Conservation (phyloP, 495 filamentous ascomycete species). For the Xylaria intraflava region DNA sequence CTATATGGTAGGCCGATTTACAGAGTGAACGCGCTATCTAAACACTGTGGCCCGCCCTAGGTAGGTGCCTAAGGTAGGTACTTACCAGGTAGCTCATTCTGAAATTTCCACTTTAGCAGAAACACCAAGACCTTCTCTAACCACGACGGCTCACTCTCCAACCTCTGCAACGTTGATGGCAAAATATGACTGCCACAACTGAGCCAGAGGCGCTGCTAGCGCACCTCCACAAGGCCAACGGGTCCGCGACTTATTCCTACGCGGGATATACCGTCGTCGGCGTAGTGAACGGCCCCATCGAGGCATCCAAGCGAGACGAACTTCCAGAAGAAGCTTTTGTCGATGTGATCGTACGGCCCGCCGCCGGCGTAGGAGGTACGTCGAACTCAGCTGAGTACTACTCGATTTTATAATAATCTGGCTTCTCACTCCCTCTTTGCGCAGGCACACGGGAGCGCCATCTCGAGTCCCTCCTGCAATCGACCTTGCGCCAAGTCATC, state of each 20-base stretch:
- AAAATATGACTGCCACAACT: conserved; percentile 38
- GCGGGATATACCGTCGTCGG: conserved; percentile 76
- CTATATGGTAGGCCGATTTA: too few relatives aligned
- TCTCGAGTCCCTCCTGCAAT: conserved; percentile 63
- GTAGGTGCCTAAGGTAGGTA: neutral
- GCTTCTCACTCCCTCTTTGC: conserved; percentile 28
- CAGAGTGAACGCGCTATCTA: too few relatives aligned
- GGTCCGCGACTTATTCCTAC: conserved; percentile 75
- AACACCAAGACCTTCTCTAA: neutral
- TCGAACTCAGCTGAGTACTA: conserved; percentile 15
- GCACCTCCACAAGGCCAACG: conserved; percentile 68
- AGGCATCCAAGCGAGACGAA: conserved; percentile 79
- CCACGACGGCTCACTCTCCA: neutral
- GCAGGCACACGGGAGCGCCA: conserved; percentile 64
- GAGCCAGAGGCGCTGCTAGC: conserved; percentile 45
- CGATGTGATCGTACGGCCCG: conserved; percentile 84
- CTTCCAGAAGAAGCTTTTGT: conserved; percentile 83
- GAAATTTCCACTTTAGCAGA: neutral
- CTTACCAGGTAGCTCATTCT: neutral
- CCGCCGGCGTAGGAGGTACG: conserved; percentile 73
- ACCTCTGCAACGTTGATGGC: neutral
- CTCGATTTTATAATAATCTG: conserved; percentile 30
- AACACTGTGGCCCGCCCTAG: too few relatives aligned
- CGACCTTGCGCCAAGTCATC: conserved; percentile 61
- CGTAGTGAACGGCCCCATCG: conserved; percentile 87